Conservation (phyloP, 1,139 yeast species). For the Debaryomycetaceae sp. region DNA sequence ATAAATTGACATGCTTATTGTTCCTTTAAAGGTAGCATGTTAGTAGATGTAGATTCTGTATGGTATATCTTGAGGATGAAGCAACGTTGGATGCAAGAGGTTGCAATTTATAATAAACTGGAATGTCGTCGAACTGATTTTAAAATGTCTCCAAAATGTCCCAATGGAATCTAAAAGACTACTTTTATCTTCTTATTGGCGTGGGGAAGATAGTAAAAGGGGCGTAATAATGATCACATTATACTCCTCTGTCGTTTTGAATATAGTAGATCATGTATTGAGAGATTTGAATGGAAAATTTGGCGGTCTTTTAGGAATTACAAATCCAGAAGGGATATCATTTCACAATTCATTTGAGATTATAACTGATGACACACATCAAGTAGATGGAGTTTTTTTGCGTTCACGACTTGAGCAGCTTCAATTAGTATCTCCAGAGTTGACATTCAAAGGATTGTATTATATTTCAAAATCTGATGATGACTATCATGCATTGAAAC, state of each 20-base stretch:
- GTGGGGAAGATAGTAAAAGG: slow-evolving; percentile 3
- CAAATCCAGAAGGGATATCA: slow-evolving; percentile 9
- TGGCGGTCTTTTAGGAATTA: slow-evolving; percentile 30
- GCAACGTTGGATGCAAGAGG: not conserved
- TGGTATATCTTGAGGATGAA: not conserved
- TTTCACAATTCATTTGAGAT: slow-evolving; percentile 25
- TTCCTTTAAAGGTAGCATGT: too few relatives aligned
- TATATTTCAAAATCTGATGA: slow-evolving; percentile 11
- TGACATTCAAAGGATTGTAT: slow-evolving; percentile 28
- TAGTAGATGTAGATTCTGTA: too few relatives aligned
- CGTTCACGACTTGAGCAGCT: slow-evolving; percentile 25
- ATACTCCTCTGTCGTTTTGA: slow-evolving; percentile 28
- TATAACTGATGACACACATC: slow-evolving; percentile 6
- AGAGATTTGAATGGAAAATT: slow-evolving; percentile 13
- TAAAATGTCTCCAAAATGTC: not conserved
- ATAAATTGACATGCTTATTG: too few relatives aligned
- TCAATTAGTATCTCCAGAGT: slow-evolving; percentile 24
- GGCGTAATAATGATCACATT: slow-evolving; percentile 14
- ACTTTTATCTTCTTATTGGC: not conserved
- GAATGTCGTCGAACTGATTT: not conserved
- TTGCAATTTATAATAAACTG: not conserved
- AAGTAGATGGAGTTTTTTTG: slow-evolving; percentile 23
- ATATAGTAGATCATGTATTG: slow-evolving; percentile 23
- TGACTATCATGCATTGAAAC: slow-evolving; percentile 9
- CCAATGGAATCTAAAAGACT: not conserved